Conservation (phyloP, 179 eudicot species). For the Sideroxylon spinosum region DNA sequence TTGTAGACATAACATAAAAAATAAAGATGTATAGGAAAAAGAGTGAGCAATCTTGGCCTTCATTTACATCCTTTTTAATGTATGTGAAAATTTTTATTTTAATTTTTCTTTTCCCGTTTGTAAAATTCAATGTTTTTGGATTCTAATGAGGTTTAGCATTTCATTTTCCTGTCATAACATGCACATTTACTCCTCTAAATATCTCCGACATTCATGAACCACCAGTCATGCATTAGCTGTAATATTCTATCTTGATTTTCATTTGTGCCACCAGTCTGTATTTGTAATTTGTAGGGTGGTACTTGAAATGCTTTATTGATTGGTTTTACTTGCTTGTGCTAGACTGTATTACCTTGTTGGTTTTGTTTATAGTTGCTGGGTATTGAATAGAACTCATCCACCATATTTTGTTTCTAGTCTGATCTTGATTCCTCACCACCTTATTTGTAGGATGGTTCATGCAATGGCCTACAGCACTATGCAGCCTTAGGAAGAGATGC, state of each 20-base stretch:
- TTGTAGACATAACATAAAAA: background rate
- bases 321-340: slow-evolving; percentile 6
- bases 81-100: background rate
- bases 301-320: background rate
- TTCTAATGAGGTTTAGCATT: background rate
- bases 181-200: background rate
- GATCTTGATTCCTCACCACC: slow-evolving; percentile 9
- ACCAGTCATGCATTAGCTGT: background rate
- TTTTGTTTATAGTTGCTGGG: background rate
- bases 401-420: background rate
- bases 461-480: slow-evolving; percentile 98
- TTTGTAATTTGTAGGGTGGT: slow-evolving; percentile 1
- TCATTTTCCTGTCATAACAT: background rate
- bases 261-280: background rate
- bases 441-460: slow-evolving; percentile 75
- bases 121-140: background rate
- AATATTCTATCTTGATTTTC: background rate
- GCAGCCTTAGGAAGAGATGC: slow-evolving; percentile 91
- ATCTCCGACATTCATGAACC: background rate
- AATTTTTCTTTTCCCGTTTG: slow-evolving; percentile 1
- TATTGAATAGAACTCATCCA: background rate
- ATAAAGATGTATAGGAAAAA: background rate
- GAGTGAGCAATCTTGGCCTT: background rate
- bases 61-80: background rate
- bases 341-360: background rate